phyloP scores from a whole-genome alignment of 2,329 filamentous ascomycete species.

The Tolypocladium nubicola region DNA sequence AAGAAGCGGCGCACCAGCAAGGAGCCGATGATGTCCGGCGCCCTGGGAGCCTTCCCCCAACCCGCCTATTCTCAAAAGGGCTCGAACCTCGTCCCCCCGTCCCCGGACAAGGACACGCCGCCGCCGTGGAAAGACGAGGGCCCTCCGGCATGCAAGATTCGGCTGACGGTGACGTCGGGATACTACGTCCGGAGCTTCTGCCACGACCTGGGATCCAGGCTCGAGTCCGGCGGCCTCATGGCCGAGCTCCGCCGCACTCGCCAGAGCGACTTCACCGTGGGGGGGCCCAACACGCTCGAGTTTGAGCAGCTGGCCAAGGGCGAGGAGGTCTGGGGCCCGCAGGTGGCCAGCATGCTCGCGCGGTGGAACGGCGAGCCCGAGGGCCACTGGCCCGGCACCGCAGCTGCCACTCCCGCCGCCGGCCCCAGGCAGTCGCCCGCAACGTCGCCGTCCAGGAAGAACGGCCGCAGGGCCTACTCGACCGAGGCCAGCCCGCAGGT shows the following conservation, averaged over 20 bases:
- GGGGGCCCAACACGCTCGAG: slow-evolving; percentile 61
- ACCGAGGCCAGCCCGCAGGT: slow-evolving; percentile 2
- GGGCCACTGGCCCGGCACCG: slow-evolving; percentile 11
- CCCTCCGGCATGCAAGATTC: slow-evolving; percentile 69
- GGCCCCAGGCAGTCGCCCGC: slow-evolving; percentile 8
- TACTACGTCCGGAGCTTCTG: slow-evolving; percentile 95
- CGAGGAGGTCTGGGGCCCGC: slow-evolving; percentile 72
- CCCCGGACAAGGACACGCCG: slow-evolving; percentile 34
- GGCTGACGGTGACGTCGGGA: slow-evolving; percentile 87
- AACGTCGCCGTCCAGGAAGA: slow-evolving; percentile 6
- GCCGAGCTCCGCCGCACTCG: slow-evolving; percentile 68
- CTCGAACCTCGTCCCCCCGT: slow-evolving; percentile 41
- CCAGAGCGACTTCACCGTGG: slow-evolving; percentile 71
- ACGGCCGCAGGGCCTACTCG: slow-evolving; percentile 5
- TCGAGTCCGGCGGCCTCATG: slow-evolving; percentile 80
- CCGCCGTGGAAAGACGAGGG: slow-evolving; percentile 50
- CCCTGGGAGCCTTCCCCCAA: slow-evolving; percentile 39
- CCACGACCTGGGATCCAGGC: slow-evolving; percentile 77
- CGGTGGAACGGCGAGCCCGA: slow-evolving; percentile 29
- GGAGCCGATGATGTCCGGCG: slow-evolving; percentile 45
- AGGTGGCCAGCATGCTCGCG: slow-evolving; percentile 43
- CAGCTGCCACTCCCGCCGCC: not conserved
- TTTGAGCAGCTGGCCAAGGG: slow-evolving; percentile 67
- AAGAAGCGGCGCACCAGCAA: slow-evolving; percentile 19
- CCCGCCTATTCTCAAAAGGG: slow-evolving; percentile 29